phyloP scores from a whole-genome alignment of 2,329 filamentous ascomycete species.

The Xylariaceae sp. region DNA sequence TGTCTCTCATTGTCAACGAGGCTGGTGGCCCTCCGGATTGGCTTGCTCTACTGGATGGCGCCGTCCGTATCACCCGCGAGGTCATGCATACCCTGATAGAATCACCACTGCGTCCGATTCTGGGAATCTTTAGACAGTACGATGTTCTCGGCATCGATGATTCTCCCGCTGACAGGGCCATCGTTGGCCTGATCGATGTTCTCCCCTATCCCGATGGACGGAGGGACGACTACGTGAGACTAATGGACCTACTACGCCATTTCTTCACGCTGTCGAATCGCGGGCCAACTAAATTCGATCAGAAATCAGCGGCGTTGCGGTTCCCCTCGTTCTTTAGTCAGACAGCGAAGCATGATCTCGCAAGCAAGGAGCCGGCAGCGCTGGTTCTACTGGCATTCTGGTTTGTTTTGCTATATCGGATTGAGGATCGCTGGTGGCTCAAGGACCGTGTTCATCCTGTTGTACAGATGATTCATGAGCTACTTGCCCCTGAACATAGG shows the following conservation, averaged over 20 bases:
- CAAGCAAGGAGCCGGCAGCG: constrained; percentile 14
- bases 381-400: constrained; percentile 26
- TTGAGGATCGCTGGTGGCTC: constrained; percentile 23
- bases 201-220: constrained; percentile 9
- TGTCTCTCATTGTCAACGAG: constrained; percentile 20
- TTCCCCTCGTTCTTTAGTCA: constrained; percentile 14
- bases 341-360: constrained; percentile 17
- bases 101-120: constrained; percentile 15
- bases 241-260: constrained; percentile 17
- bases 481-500: constrained; percentile 13
- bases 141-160: constrained; percentile 9
- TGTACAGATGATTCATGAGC: constrained; percentile 14
- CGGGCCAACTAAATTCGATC: constrained; percentile 12
- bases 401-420: constrained; percentile 23
- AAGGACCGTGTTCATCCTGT: constrained; percentile 15
- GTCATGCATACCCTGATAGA: constrained; percentile 8
- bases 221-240: constrained; percentile 7
- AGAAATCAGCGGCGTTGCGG: constrained; percentile 23
- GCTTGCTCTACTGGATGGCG: constrained; percentile 23
- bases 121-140: constrained; percentile 15
- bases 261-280: constrained; percentile 22
- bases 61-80: constrained; percentile 16
- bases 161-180: constrained; percentile 13
- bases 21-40: constrained; percentile 22
- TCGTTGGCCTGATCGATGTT: constrained; percentile 4